Base-by-base conservation (phyloP, 73 alveolate species). In the Diophrys sp. region DNA sequence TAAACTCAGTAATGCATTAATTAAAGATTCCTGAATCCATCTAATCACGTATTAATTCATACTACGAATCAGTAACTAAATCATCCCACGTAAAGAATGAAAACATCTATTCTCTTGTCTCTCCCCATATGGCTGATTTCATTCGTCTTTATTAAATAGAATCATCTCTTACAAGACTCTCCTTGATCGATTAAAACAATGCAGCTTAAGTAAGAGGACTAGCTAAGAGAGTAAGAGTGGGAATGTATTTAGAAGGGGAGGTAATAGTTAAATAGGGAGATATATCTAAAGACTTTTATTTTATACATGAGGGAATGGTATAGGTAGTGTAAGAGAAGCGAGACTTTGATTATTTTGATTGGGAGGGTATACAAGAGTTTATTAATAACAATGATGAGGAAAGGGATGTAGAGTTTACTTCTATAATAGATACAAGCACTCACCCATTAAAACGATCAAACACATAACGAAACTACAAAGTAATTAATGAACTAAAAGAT, bases 261-360 rank as follows among this genome's bases (percentile, higher is more conserved):
- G 84, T 85, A 14, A 72, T 85, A 0, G 67, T 74, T 11, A 85
- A 85, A 54, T 73, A 85, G 78, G 92, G 92, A 0, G 83, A 72
- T 26, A 85, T 74, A 29, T 79, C 81, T 23, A 80, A 78, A 26
- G 27, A 55, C n/a, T 85, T 85, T 66, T 85, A 71, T 68, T 56
- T 78, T 25, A 67, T 85, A 18, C 31, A 53, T 23, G 88, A 78
- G 23, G 92, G 92, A 33, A 1, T 27, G 1, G 82, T 70, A 2
- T 82, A 71, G 26, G 92, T 79, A 24, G 23, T 78, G 71, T 23
- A 67, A 1, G 88, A 85, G 44, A 54, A 30, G 23, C 24, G 18
- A 33, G 92, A 85, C 54, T 85, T 57, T 44, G 31, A 56, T 28
- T 85, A 29, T 33, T 82, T 74, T 82, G 90, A 82, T 74, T 31